phyloP scores from a whole-genome alignment of 306 rosid genomes.

The Cucumis cinereus region DNA sequence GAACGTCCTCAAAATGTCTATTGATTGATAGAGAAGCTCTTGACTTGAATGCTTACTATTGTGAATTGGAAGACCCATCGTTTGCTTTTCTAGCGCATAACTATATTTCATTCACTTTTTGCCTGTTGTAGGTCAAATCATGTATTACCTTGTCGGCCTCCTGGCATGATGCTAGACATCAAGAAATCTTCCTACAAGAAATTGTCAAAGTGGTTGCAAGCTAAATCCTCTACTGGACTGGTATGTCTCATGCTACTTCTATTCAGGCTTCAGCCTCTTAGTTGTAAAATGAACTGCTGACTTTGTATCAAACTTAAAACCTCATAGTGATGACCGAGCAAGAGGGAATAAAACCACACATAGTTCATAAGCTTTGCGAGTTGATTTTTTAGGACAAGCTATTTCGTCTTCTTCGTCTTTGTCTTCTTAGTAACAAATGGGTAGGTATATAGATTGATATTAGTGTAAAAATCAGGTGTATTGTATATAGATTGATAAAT shows the following conservation, averaged over 20 bases:
- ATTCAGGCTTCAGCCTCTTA: not conserved
- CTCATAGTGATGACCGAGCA: not conserved
- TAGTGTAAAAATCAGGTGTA: not conserved
- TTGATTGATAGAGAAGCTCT: not conserved
- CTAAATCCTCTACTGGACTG: conserved; percentile 68
- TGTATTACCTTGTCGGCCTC: conserved; percentile 73
- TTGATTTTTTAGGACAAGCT: not conserved
- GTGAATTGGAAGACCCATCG: not conserved
- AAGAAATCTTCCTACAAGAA: conserved; percentile 87
- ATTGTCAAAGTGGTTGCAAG: conserved; percentile 81
- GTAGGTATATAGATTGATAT: not conserved
- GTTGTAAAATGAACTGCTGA: not conserved
- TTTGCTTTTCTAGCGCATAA: conserved; percentile 2
- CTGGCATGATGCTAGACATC: conserved; percentile 76
- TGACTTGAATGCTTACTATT: not conserved
- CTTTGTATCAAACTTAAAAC: not conserved
- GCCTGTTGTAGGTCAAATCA: conserved; percentile 62
- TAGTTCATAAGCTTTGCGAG: not conserved
- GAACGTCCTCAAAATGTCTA: not conserved
- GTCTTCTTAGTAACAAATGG: not conserved
- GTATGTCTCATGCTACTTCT: conserved; percentile 26
- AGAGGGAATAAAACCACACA: not conserved
- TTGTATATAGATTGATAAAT: not conserved
- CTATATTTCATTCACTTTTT: not conserved
- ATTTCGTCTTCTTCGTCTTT: not conserved